These are phyloP conservation scores for Echria macrotheca DNA, from an alignment of 495 filamentous ascomycete genomes.

Conservation along the genomic window DNA sequence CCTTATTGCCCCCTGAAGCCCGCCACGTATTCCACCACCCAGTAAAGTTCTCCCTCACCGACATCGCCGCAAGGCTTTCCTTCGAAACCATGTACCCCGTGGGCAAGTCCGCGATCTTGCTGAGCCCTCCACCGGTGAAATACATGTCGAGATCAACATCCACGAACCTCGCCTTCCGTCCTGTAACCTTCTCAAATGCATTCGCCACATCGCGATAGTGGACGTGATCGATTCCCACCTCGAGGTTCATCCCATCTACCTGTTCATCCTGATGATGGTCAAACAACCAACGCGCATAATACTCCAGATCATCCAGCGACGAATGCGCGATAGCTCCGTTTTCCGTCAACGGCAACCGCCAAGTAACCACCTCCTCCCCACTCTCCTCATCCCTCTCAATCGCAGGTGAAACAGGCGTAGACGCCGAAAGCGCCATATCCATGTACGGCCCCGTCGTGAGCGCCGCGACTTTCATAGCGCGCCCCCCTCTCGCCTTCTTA, in stretches of 20 bases:
- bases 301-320: conserved; percentile 47
- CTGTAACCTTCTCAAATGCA: conserved; percentile 50
- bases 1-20: conserved; percentile 34
- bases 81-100: conserved; percentile 38
- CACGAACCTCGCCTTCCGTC: conserved; percentile 41
- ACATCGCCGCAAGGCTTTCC: conserved; percentile 41
- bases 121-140: conserved; percentile 20
- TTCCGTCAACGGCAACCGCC: conserved; percentile 37
- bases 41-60: conserved; percentile 45
- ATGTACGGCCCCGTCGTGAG: conserved; percentile 52
- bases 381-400: conserved; percentile 33
- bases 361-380: conserved; percentile 37
- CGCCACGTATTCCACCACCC: conserved; percentile 49
- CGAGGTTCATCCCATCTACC: conserved; percentile 47
- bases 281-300: conserved; percentile 53
- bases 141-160: conserved; percentile 41
- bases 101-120: conserved; percentile 14
- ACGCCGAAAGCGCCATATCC: conserved; percentile 39
- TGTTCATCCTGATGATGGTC: conserved; percentile 40
- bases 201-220: conserved; percentile 39
- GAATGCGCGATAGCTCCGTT: conserved; percentile 43
- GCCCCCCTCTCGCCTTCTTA: conserved; percentile 24
- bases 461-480: conserved; percentile 41
- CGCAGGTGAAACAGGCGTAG: conserved; percentile 32
- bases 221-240: conserved; percentile 46